A percentile compares a stretch with the other conserved stretches of the same genome.
These are phyloP conservation scores for Tulasnella sp. DNA, from an alignment of 768 basidiomycete species.

Conservation along the genomic window DNA sequence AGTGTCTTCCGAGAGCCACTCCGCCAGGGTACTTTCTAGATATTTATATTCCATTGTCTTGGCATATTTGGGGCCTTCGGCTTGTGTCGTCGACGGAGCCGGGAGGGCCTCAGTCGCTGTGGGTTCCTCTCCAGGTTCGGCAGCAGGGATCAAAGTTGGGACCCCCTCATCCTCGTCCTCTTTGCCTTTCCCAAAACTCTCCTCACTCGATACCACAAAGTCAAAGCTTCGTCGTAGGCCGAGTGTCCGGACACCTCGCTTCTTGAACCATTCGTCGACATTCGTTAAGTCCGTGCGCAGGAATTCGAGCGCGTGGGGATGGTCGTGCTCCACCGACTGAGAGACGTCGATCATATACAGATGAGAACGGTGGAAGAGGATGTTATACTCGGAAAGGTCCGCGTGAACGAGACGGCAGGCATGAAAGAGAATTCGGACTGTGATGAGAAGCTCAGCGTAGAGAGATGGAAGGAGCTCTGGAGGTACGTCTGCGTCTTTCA, in stretches of 20 bases:
- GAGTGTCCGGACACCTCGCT: slow-evolving; percentile 60
- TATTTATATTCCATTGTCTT: slow-evolving; percentile 16
- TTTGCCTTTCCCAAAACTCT: slow-evolving; percentile 21
- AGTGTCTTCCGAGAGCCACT: not conserved
- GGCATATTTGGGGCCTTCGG: not conserved
- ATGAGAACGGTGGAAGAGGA: slow-evolving; percentile 48
- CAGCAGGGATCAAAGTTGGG: slow-evolving; percentile 28
- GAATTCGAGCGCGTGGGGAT: slow-evolving; percentile 94
- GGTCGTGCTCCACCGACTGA: slow-evolving; percentile 97
- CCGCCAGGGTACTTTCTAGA: not conserved
- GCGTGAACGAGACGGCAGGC: slow-evolving; percentile 92
- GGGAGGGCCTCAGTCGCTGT: not conserved
- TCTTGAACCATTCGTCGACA: slow-evolving; percentile 82
- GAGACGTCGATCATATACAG: slow-evolving; percentile 96
- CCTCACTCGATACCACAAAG: slow-evolving; percentile 45
- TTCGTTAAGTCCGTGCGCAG: slow-evolving; percentile 86
- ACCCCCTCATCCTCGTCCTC: slow-evolving; percentile 31
- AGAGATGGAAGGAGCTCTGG: slow-evolving; percentile 41
- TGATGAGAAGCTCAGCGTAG: slow-evolving; percentile 70
- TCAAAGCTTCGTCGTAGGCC: slow-evolving; percentile 79
- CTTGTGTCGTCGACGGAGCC: not conserved
- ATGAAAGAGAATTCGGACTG: slow-evolving; percentile 75
- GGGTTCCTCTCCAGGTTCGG: slow-evolving; percentile 16
- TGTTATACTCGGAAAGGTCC: slow-evolving; percentile 96
- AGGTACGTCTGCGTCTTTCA: slow-evolving; percentile 74